Evolutionary conservation across 768 basidiomycete genomes (phyloP).

Genomic region (Dentipellis fragilis): DNA sequence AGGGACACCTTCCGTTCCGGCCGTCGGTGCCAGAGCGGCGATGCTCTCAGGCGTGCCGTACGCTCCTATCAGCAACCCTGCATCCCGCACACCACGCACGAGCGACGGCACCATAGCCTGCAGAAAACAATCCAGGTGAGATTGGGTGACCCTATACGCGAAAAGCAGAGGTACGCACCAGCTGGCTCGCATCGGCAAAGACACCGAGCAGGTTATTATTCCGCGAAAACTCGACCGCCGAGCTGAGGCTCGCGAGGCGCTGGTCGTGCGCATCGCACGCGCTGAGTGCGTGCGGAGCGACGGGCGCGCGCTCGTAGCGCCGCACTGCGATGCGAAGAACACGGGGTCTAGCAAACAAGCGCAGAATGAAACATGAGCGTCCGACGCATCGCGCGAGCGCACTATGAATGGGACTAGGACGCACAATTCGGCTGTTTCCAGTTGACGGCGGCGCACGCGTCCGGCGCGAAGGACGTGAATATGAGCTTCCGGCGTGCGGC

Average conservation of each 20-base stretch:
- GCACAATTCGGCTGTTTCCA: slow-evolving; percentile 99
- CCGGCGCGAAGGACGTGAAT: slow-evolving; percentile 89
- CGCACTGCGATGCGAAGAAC: slow-evolving; percentile 87
- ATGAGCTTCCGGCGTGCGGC: slow-evolving; percentile 66
- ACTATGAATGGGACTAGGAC: slow-evolving; percentile 21
- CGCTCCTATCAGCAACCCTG: slow-evolving; percentile 79
- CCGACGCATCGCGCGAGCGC: not conserved
- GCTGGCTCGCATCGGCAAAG: slow-evolving; percentile 74
- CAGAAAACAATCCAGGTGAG: slow-evolving; percentile 2
- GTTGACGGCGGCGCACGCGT: slow-evolving; percentile 83
- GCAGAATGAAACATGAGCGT: not conserved
- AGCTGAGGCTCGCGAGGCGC: slow-evolving; percentile 63
- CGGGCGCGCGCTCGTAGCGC: slow-evolving; percentile 36
- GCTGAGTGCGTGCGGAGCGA: slow-evolving; percentile 27
- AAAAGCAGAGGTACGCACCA: slow-evolving; percentile 43
- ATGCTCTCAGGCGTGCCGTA: slow-evolving; percentile 50
- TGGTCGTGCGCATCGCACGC: slow-evolving; percentile 34
- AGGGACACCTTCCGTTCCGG: slow-evolving; percentile 33
- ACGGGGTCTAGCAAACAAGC: slow-evolving; percentile 63
- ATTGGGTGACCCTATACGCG: slow-evolving; percentile 1
- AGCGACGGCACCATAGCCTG: slow-evolving; percentile 85
- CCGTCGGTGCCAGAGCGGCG: slow-evolving; percentile 23
- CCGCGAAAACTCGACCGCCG: slow-evolving; percentile 90
- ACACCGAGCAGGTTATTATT: slow-evolving; percentile 89
- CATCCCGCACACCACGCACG: slow-evolving; percentile 79